Evolutionary conservation across 2,329 filamentous ascomycete genomes (phyloP), one percentile per base, ranked within the genome.

Genomic region (Claviceps arundinis): DNA sequence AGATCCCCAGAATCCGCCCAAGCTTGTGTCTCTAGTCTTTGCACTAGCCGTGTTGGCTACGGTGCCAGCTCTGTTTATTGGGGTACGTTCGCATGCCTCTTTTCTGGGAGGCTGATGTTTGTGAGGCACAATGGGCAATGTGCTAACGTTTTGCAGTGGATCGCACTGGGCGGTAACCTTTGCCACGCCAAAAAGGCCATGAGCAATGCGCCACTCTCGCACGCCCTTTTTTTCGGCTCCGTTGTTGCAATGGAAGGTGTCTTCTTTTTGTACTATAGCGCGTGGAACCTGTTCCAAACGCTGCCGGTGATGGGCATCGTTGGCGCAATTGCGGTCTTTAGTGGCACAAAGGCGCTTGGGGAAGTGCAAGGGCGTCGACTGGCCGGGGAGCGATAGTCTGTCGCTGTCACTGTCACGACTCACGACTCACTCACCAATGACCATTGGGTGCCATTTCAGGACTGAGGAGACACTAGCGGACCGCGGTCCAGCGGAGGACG

Each of bases 181-280:
- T 78, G 77, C 61, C 89, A 97, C 65, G 69, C 93, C 1, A 68
- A 79, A 50, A 85, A 85, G 65, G 91, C 93, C 8, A 70, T 96
- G 49, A 73, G 80, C 53, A 74, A 78, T 22, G 87, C 89, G 1
- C 91, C 93, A 2, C 60, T 95, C 44, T 84, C 91, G 5, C 91
- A 98, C 65, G 73, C 74, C 34, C 68, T 89, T 37, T 98, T 97
- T 74, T 86, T 94, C 59, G 87, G 86, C 50, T 95, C 89, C 5
- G 81, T 98, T 52, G 56, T 95, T 41, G 82, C 83, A 22, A 87
- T 98, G 74, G 93, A 98, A 68, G 86, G 80, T 16, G 82, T 95
- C 52, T 96, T 98, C 71, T 91, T 93, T 73, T 71, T 95, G 58
- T 98, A 98, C 77, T 97, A 97, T 71, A 85, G 80, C 50, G 81